phyloP scores from a whole-genome alignment of 2,329 filamentous ascomycete genomes.

The Davidsoniella neocaledoniae region DNA sequence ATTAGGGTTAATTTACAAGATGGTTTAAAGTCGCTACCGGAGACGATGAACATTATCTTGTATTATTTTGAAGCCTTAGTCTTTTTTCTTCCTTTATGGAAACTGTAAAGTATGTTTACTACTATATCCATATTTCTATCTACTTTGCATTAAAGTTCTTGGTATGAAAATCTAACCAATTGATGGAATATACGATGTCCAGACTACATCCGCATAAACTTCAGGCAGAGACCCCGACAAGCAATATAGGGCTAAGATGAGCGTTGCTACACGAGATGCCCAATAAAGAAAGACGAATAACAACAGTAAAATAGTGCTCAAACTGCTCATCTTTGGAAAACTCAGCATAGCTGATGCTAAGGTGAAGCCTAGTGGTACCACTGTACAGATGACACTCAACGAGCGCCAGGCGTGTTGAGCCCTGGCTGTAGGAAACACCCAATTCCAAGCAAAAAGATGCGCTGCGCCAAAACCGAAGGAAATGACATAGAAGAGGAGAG shows the following conservation, averaged over 20 bases:
- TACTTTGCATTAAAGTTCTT: not conserved
- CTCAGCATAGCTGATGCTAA: not conserved
- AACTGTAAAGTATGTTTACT: not conserved
- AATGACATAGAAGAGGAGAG: not conserved
- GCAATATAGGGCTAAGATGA: constrained; percentile 3
- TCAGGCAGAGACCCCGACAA: not conserved
- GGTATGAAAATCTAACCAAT: not conserved
- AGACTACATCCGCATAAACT: not conserved
- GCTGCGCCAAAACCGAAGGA: not conserved
- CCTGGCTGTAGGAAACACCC: not conserved
- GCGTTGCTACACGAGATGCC: not conserved
- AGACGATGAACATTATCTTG: no score
- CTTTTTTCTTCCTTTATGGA: not conserved
- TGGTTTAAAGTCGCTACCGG: no score
- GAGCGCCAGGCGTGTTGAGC: not conserved
- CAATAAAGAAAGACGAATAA: not conserved
- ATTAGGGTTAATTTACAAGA: no score
- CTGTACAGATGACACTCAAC: not conserved
- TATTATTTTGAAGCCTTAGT: no score
- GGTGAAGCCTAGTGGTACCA: not conserved
- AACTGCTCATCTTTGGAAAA: not conserved
- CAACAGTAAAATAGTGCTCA: not conserved
- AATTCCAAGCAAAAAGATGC: not conserved
- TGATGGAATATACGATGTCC: constrained; percentile 1
- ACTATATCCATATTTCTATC: not conserved